Base-by-base conservation (phyloP, 2,329 filamentous ascomycete species). In the Colletotrichum horii region DNA sequence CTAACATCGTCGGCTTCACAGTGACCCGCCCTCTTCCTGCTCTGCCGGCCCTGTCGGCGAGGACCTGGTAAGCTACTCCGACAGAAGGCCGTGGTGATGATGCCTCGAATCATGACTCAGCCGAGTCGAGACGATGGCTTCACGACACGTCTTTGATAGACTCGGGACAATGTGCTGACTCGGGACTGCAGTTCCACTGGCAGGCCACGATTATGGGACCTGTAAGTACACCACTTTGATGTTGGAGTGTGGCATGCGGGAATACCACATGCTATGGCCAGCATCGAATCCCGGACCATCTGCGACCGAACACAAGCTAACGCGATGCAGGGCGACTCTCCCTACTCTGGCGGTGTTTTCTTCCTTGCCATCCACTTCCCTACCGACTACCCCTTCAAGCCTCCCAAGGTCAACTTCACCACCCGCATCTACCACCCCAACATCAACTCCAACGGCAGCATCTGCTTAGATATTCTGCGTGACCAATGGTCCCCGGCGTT, bases 161-260 rank as follows among this genome's bases (percentile, higher is more conserved):
- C 15, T 24, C 11, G 62, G 71, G 58, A 66, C 3, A 56, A 70
- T 26, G 11, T 58, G 61, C 71, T 68, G 66, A 76, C 78, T 76
- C 76, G 28, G 2, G 32, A 38, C 6, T 14, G 82, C 82, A 99
- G 96, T 99, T 99, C 85, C 97, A 98, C 93, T 99, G 97, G 97
- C 97, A 99, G 93, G 97, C 97, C 83, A 99, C 97, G 69, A 99
- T 99, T 86, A 99, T 99, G 97, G 97, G 97, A 88, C 97, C 97
- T 85, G 95, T 98, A 93, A 93, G 95, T 93, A 81, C 75, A 32
- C 32, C 30, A 6, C 55, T 24, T 28, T 22, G 30, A 30, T 61
- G 14, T 14, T 24, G 30, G 2, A 32, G 2, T n/a, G 15, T 32
- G 34, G 67, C 11, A 8, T 52, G 67, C 36, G 11, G 22, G 32